Conservation (phyloP, 2,329 filamentous ascomycete species). For the Sordariomycetes sp. region DNA sequence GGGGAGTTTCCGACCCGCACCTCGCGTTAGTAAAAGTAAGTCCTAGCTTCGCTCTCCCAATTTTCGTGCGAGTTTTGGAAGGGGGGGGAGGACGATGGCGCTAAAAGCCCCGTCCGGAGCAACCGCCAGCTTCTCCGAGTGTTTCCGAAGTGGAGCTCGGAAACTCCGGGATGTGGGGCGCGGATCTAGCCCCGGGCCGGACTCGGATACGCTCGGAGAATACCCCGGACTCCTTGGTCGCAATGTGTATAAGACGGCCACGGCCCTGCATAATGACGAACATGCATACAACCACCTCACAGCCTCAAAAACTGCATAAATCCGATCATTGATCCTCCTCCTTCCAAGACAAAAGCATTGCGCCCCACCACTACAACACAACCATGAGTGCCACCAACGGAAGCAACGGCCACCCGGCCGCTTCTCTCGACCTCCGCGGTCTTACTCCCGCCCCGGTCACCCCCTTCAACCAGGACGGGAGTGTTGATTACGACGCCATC, state of each 20-base stretch:
- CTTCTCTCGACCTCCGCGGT: constrained; percentile 31
- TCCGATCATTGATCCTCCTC: not conserved
- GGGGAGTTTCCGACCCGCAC: too few relatives aligned
- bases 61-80: too few relatives aligned
- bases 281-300: not conserved
- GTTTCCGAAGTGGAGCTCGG: too few relatives aligned
- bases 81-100: too few relatives aligned
- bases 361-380: not conserved
- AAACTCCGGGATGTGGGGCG: too few relatives aligned
- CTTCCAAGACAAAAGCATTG: not conserved
- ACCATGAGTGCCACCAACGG: not conserved
- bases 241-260: not conserved
- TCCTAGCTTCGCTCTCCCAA: too few relatives aligned
- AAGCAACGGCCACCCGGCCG: constrained; percentile 14
- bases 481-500: constrained; percentile 39
- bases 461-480: constrained; percentile 35
- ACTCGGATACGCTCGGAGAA: not conserved
- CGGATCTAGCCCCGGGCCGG: too few relatives aligned
- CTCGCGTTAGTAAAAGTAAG: too few relatives aligned
- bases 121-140: too few relatives aligned
- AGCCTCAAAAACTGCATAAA: not conserved
- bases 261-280: not conserved
- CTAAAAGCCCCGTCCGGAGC: too few relatives aligned
- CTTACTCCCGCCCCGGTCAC: constrained; percentile 40
- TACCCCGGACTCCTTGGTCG: not conserved